Evolutionary conservation across 352 stramenopile species (phyloP).

Genomic region (Phytophthora cactorum): DNA sequence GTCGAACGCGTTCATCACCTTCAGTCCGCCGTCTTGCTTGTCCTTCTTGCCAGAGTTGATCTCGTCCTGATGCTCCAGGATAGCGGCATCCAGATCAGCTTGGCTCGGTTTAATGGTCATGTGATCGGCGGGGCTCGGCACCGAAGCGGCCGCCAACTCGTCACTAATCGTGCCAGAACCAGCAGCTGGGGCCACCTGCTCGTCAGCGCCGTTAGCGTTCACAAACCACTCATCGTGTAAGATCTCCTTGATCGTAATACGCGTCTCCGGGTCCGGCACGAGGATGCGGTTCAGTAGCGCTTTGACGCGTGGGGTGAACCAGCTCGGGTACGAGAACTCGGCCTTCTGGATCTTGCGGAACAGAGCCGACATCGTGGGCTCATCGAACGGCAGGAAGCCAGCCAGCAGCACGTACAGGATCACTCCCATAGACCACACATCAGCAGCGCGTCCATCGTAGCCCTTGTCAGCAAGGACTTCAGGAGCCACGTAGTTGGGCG

Average conservation of each 20-base stretch:
- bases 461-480: conserved; percentile 95
- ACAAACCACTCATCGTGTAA: conserved; percentile 91
- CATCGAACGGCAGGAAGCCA: conserved; percentile 95
- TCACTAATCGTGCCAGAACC: conserved; percentile 26
- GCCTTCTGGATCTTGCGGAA: conserved; percentile 98
- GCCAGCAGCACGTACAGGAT: conserved; percentile 97
- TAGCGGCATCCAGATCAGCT: conserved; percentile 82
- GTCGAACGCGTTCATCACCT: conserved; percentile 93
- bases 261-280: conserved; percentile 91
- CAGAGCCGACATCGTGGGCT: conserved; percentile 94
- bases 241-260: conserved; percentile 90
- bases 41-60: conserved; percentile 73
- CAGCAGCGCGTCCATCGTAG: conserved; percentile 92
- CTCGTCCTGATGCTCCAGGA: conserved; percentile 83
- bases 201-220: conserved; percentile 56
- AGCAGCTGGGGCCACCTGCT: conserved; percentile 25
- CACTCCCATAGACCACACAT: conserved; percentile 99
- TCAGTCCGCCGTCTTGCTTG: conserved; percentile 68
- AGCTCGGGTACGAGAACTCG: conserved; percentile 95
- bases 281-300: conserved; percentile 93
- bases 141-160: conserved; percentile 19
- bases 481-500: conserved; percentile 96
- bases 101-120: conserved; percentile 86
- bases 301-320: conserved; percentile 91
- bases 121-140: conserved; percentile 37